These are phyloP conservation scores for Cardiospermum halicacabum DNA, from an alignment of 345 rosid species.

Conservation along the genomic window DNA sequence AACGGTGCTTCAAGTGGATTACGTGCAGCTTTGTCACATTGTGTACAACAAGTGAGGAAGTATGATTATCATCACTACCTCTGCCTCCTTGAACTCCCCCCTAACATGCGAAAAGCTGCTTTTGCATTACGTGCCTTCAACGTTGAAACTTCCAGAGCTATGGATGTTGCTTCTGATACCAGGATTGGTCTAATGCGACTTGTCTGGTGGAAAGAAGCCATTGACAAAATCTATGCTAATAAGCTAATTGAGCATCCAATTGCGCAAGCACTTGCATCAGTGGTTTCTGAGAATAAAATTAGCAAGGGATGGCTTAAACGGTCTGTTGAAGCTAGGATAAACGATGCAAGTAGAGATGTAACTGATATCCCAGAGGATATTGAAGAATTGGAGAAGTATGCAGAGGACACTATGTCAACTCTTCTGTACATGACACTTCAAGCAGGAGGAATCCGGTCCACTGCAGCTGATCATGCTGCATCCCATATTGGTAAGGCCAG, in stretches of 20 bases:
- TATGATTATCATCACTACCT: slow-evolving; percentile 98
- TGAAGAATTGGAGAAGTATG: slow-evolving; percentile 76
- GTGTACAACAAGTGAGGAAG: slow-evolving; percentile 82
- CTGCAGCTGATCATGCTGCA: slow-evolving; percentile 83
- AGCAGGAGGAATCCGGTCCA: slow-evolving; percentile 76
- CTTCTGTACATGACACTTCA: slow-evolving; percentile 80
- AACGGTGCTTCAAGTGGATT: slow-evolving; percentile 48
- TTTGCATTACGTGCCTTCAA: slow-evolving; percentile 91
- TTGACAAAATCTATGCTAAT: slow-evolving; percentile 70
- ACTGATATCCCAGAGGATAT: slow-evolving; percentile 65
- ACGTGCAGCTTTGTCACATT: slow-evolving; percentile 72
- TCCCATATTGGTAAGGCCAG: slow-evolving; percentile 94
- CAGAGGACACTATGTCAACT: slow-evolving; percentile 76
- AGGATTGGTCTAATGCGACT: slow-evolving; percentile 87
- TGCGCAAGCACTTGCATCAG: slow-evolving; percentile 75
- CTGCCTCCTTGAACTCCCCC: slow-evolving; percentile 91
- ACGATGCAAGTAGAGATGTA: slow-evolving; percentile 57
- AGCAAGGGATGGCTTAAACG: slow-evolving; percentile 83
- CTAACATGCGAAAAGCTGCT: slow-evolving; percentile 75
- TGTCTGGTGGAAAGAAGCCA: slow-evolving; percentile 92
- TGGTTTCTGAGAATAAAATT: slow-evolving; percentile 56
- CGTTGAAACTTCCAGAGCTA: slow-evolving; percentile 87
- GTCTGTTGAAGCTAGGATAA: slow-evolving; percentile 82
- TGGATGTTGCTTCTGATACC: slow-evolving; percentile 93
- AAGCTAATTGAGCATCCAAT: slow-evolving; percentile 72